phyloP scores from a whole-genome alignment of 164 flowering plant species.

The Amborella trichopoda region DNA sequence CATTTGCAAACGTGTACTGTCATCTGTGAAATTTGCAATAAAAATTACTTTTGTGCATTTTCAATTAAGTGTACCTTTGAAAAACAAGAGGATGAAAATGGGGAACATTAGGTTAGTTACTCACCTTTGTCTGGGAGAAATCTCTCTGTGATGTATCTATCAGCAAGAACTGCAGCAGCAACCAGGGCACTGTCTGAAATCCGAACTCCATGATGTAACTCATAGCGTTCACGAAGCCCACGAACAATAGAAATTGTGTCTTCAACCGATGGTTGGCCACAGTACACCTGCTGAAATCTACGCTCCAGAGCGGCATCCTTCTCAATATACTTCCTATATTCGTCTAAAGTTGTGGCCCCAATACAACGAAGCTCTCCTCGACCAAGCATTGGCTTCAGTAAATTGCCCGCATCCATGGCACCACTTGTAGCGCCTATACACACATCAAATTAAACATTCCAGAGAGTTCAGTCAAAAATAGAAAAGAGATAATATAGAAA shows the following conservation, averaged over 20 bases:
- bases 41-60: too few species aligned
- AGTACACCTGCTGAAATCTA: conserved; percentile 89
- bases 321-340: conserved; percentile 88
- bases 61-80: too few species aligned
- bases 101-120: too few species aligned
- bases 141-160: conserved; percentile 80
- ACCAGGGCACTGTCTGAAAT: conserved; percentile 93
- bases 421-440: conserved; percentile 71
- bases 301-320: conserved; percentile 95
- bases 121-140: conserved; percentile 97
- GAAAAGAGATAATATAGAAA: too few species aligned
- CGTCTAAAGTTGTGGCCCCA: conserved; percentile 89
- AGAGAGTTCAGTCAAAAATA: too few species aligned
- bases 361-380: conserved; percentile 94
- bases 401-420: conserved; percentile 96
- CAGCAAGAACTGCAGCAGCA: conserved; percentile 82
- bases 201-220: conserved; percentile 92
- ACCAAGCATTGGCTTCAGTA: conserved; percentile 94
- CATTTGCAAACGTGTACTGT: too few species aligned
- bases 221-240: conserved; percentile 88
- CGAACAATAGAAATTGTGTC: conserved; percentile 90
- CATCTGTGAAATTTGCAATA: too few species aligned
- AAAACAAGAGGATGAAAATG: too few species aligned
- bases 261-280: conserved; percentile 87
- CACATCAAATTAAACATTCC: too few species aligned